Base-by-base conservation (phyloP, 108 stramenopile genomes). In the Nitzschia sp. region DNA sequence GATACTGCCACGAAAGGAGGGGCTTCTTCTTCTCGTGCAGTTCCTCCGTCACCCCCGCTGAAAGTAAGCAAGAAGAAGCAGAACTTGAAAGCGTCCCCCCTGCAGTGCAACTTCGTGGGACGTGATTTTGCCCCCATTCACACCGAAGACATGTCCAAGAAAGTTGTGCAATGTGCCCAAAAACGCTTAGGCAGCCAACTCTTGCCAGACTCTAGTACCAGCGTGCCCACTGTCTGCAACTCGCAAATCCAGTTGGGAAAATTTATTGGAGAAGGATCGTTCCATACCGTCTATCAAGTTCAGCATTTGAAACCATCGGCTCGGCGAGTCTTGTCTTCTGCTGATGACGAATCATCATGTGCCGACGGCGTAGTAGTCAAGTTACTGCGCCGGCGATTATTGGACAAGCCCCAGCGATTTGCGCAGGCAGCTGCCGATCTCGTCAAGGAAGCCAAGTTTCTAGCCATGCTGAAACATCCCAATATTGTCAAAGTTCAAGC, bases 391-490 rank as follows among this genome's bases (percentile, higher is more conserved):
- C 62, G 38, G 1, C 55, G 46, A 30, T 28, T 72, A 1, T 15
- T 51, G 13, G 19, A 56, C 0, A 64, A 72, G 6, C 71, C 71
- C 3, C 27, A 13, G 3, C 29, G 64, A 3, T 47, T 72, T 23
- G 71, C 71, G 0, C 27, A 29, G 1, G 60, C 59, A 31, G 62
- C 71, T 1, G 54, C 55, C 9, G 71, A 59, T 30, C 32, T 72
- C 26, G 63, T 64, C 38, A 27, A 29, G n/a, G 71, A 72, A 54
- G 71, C 63, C 0, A 25, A 31, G 24, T 46, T 72, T 29, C 54
- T 72, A 8, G 15, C 25, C 4, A 9, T 42, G 38, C 21, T 64
- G 0, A 4, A n/a, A 27, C 71, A 72, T 45, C 53, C 54, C 31
- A 23, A 72, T 32, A 42, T 72, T 23, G 5, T 72, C 17, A 32